These are phyloP conservation scores for Porcisia hertigi DNA, from an alignment of 208 protist genomes.

Conservation along the genomic window DNA sequence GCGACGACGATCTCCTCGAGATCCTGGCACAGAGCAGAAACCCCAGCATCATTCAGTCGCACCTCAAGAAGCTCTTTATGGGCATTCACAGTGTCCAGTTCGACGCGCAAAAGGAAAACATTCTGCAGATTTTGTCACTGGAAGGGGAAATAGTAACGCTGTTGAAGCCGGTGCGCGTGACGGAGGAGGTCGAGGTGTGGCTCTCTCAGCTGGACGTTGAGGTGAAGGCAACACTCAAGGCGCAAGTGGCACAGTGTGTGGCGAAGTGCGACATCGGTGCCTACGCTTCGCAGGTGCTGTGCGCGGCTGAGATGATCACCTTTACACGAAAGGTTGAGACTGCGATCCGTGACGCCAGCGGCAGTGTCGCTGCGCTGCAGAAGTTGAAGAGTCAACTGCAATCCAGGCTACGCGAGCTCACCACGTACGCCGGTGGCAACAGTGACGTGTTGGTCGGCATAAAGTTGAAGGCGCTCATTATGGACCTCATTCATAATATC, in stretches of 20 bases:
- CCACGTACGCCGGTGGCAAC: conserved; percentile 79
- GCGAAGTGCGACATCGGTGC: conserved; percentile 82
- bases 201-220: conserved; percentile 89
- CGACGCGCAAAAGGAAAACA: conserved; percentile 84
- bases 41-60: conserved; percentile 95
- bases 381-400: conserved; percentile 80
- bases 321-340: conserved; percentile 93
- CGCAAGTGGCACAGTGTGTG: conserved; percentile 85
- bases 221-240: conserved; percentile 94
- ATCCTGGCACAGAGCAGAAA: conserved; percentile 96
- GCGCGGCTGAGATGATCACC: conserved; percentile 92
- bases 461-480: conserved; percentile 97
- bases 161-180: conserved; percentile 89
- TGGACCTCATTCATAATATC: conserved; percentile 99
- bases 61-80: conserved; percentile 99
- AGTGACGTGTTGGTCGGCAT: conserved; percentile 87
- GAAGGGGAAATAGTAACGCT: conserved; percentile 95
- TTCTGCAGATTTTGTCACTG: conserved; percentile 89
- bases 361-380: conserved; percentile 63
- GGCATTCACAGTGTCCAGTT: conserved; percentile 96
- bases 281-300: conserved; percentile 96
- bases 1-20: conserved; percentile 98
- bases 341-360: conserved; percentile 73
- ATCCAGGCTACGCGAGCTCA: conserved; percentile 79
- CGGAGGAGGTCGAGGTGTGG: conserved; percentile 96